Evolutionary conservation across 2,329 filamentous ascomycete genomes (phyloP).

Genomic region (Grosmannia huntii): DNA sequence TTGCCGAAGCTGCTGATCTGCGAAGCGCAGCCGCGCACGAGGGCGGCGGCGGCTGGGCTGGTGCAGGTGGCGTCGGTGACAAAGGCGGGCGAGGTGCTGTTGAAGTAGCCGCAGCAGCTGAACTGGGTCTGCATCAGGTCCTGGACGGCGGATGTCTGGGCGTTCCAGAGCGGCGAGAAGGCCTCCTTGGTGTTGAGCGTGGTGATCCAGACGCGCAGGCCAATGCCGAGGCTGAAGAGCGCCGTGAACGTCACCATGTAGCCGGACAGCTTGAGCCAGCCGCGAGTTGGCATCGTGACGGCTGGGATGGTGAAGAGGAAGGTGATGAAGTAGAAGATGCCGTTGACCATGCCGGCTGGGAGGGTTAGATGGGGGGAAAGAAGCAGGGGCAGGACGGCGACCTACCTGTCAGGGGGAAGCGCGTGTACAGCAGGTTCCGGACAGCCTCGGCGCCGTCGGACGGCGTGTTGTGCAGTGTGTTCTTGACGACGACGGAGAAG

Average conservation of each 20-base stretch:
- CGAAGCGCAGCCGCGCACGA: conserved; percentile 56
- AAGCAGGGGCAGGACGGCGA: background rate
- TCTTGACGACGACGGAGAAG: conserved; percentile 40
- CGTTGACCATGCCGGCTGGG: conserved; percentile 57
- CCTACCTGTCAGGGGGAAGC: conserved; percentile 37
- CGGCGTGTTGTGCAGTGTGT: conserved; percentile 28
- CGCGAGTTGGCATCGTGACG: conserved; percentile 52
- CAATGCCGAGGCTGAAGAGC: conserved; percentile 52
- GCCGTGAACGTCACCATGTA: conserved; percentile 50
- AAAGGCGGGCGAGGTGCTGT: conserved; percentile 60
- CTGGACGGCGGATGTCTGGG: conserved; percentile 44
- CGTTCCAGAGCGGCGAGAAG: conserved; percentile 47
- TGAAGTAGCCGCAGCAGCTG: conserved; percentile 67
- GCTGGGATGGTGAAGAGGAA: conserved; percentile 59
- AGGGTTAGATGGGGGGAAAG: conserved; percentile 2
- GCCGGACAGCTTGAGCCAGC: conserved; percentile 57
- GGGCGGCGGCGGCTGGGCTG: conserved; percentile 56
- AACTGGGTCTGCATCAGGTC: conserved; percentile 61
- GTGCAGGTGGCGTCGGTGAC: conserved; percentile 55
- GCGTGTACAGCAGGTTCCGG: conserved; percentile 37
- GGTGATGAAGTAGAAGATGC: conserved; percentile 56
- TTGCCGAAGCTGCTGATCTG: conserved; percentile 59
- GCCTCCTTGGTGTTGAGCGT: conserved; percentile 56
- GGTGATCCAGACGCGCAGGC: conserved; percentile 58
- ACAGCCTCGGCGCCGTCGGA: conserved; percentile 34